Evolutionary conservation across 2,329 filamentous ascomycete species (phyloP), one percentile per base, ranked within the genome.

Genomic region (Hypoxylon sp.): DNA sequence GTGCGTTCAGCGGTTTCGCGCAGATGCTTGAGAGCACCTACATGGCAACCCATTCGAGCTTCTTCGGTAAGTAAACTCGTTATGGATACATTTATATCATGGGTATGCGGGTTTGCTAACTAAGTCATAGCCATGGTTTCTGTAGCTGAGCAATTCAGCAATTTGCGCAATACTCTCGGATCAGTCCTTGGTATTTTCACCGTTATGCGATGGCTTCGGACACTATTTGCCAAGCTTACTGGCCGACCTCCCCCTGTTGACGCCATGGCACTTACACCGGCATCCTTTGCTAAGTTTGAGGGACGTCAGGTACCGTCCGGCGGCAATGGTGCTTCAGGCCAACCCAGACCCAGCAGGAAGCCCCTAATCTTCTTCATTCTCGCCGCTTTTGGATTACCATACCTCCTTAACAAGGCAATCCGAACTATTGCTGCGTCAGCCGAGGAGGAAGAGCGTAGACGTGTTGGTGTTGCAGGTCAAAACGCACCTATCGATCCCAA

Each of bases 21-120:
- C 96, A 99, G 84, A 99, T 99, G 96, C 87, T 99, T 29, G 96
- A 99, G 83, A 98, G 96, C 84, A 98, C 96, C 10, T 99, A 98
- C 77, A 99, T 99, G 97, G 96, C 97, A 31, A 99, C 96, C 0
- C 96, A 99, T 81, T 98, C 94, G 5, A 97, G 94, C 59, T 99
- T 99, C 81, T 99, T 98, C 77, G 94, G 94, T 97, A 87, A 76
- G 91, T 82, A 13, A 57, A n/a, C 33, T 44, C 10, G 6, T 13
- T 10, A 13, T 33, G 13, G 5, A 17, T 31, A 31, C 5, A 22
- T 29, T 17, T 55, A 37, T 51, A 24, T 29, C 10, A 57, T 37
- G 22, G 17, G 2, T 55, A 37, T 17, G 6, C 50, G 11, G 29
- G 54, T 59, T 59, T 44, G 22, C 70, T 71, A 66, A 71, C 58